Base-by-base conservation (phyloP, 192 early-diverging fungal genomes). In the Entrophospora sp. region DNA sequence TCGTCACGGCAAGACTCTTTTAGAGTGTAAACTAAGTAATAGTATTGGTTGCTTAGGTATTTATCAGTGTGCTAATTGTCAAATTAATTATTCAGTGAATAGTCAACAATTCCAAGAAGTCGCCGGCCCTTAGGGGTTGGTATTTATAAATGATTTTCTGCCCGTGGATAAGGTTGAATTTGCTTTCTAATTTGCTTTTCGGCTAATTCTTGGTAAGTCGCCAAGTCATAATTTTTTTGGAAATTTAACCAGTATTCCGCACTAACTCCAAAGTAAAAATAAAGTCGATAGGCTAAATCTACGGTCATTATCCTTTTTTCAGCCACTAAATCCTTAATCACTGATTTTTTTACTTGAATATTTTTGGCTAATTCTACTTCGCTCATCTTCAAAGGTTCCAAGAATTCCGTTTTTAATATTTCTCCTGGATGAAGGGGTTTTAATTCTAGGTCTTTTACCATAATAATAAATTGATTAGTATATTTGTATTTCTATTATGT, bases 221-320 rank as follows among this genome's bases (percentile, higher is more conserved):
- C 55, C 55, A 57, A 57, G n/a, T 57, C 55, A 57, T 57, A 57
- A 34, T 57, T 57, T 34, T 57, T 57, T 57, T 57, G 55, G 28
- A 57, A 57, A 57, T 57, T 57, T 57, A 57, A 57, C 55, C 55
- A 57, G 30, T 57, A 57, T 57, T 57, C 55, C 1, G 55, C 55
- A 37, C 55, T 57, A n/a, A 57, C 55, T 31, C 55, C 55, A 57
- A 57, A 57, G 14, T 57, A 57, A 57, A 57, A 57, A 57, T 57
- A 57, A 36, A 57, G 55, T n/a, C 55, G 55, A 34, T 57, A 57
- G 28, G 55, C 55, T 34, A 57, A 57, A 57, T 57, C 55, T 18
- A 34, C 55, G 4, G 55, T 57, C 55, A 57, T 57, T n/a, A 5
- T 51, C 48, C 34, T 57, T 57, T 34, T 57, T 34, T 57, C 55